These are phyloP conservation scores for Diplosphaera chodatii DNA, from an alignment of 139 green algal genomes.

Conservation along the genomic window DNA sequence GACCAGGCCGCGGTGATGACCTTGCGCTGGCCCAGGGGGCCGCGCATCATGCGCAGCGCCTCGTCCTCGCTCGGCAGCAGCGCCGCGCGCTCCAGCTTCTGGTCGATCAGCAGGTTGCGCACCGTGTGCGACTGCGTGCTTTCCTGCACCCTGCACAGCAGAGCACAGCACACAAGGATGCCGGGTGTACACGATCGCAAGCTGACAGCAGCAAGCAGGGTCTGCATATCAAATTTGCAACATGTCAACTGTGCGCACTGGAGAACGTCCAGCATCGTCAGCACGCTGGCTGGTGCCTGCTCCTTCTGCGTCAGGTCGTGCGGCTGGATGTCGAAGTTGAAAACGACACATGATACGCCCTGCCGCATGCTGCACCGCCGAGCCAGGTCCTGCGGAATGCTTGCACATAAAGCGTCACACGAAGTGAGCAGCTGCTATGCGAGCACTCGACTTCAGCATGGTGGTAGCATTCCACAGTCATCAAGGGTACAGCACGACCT, in stretches of 20 bases:
- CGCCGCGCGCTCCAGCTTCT: background rate
- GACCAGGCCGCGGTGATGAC: background rate
- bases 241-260: background rate
- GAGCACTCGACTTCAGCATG: no score
- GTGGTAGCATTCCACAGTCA: no score
- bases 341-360: background rate
- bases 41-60: background rate
- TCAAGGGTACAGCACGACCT: background rate
- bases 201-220: no score
- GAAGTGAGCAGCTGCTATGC: no score
- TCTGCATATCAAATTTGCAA: no score
- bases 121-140: background rate
- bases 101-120: conserved; percentile 9
- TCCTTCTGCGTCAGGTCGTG: conserved; percentile 3
- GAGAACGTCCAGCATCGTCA: conserved; percentile 9
- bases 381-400: background rate
- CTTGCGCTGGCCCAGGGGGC: background rate
- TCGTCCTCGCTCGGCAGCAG: background rate
- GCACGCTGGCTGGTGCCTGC: background rate
- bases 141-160: background rate
- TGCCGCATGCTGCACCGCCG: no score
- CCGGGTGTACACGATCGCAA: no score
- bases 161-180: no score
- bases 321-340: conserved; percentile 6
- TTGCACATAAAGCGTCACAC: no score